A percentile compares a stretch with the other conserved stretches of the same genome.
Evolutionary conservation across 306 rosid genomes (phyloP).

Genomic region (Lathyrus tuberosus): DNA sequence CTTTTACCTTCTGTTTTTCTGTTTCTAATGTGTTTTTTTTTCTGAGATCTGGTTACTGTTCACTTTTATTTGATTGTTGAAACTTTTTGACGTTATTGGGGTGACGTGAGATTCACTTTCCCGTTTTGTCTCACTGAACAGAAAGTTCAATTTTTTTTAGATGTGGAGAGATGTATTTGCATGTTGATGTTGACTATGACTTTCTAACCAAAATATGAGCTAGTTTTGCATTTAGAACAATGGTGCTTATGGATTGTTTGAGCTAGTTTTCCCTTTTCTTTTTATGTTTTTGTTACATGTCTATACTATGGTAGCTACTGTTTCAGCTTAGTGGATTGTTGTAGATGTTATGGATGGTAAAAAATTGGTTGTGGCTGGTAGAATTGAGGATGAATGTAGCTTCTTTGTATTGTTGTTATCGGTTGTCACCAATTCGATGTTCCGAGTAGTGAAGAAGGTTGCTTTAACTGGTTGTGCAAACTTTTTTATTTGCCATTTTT

Average conservation of each 20-base stretch:
- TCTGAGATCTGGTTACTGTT: constrained; percentile 32
- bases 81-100: constrained; percentile 19
- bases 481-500: background rate
- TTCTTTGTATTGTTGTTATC: constrained; percentile 2
- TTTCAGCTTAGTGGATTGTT: constrained; percentile 19
- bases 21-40: background rate
- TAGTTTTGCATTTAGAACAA: constrained; percentile 8
- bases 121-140: constrained; percentile 5
- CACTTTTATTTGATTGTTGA: constrained; percentile 11
- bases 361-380: background rate
- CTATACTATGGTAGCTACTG: background rate
- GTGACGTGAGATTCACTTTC: constrained; percentile 26
- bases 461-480: background rate
- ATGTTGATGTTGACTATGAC: constrained; percentile 7
- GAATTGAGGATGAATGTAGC: constrained; percentile 27
- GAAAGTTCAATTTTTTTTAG: background rate
- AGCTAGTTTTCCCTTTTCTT: background rate
- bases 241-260: background rate
- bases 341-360: background rate
- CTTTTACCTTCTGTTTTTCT: no score
- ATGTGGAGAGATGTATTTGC: background rate
- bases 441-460: background rate
- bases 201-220: background rate
- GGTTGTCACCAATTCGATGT: background rate
- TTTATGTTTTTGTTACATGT: no score